Percentiles rank a stretch among this genome's conserved stretches.
phyloP scores from a whole-genome alignment of 257 asterid species.

The Gardenia jasminoides region DNA sequence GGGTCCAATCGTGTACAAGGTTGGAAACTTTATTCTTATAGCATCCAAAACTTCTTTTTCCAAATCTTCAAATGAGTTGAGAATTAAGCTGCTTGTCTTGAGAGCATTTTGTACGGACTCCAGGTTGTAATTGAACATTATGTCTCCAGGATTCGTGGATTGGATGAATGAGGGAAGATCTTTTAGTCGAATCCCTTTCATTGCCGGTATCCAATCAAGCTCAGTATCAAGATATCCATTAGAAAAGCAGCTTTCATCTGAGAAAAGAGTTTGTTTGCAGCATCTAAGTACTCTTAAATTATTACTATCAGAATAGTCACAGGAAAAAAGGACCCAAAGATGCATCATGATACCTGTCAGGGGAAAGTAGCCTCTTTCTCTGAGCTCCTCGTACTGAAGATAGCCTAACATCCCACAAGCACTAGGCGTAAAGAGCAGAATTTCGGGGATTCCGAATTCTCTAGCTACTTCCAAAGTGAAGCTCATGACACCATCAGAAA shows the following conservation, averaged over 20 bases:
- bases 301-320: background rate
- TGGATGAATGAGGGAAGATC: slow-evolving; percentile 41
- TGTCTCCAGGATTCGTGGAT: slow-evolving; percentile 27
- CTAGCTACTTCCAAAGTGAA: slow-evolving; percentile 29
- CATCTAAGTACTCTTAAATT: background rate
- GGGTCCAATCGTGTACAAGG: slow-evolving; percentile 44
- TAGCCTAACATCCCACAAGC: slow-evolving; percentile 34
- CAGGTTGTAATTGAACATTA: slow-evolving; percentile 38
- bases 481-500: slow-evolving; percentile 32
- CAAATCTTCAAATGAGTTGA: slow-evolving; percentile 40
- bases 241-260: slow-evolving; percentile 40
- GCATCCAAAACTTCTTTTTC: slow-evolving; percentile 34
- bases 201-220: slow-evolving; percentile 44
- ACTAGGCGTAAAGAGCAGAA: slow-evolving; percentile 27
- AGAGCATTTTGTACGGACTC: slow-evolving; percentile 24
- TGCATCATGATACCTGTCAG: slow-evolving; percentile 17
- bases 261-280: background rate
- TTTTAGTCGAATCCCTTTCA: slow-evolving; percentile 30
- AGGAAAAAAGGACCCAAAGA: background rate
- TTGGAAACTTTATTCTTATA: slow-evolving; percentile 26
- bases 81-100: slow-evolving; percentile 24
- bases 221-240: slow-evolving; percentile 45
- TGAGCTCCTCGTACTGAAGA: slow-evolving; percentile 25
- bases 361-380: slow-evolving; percentile 28
- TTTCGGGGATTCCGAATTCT: slow-evolving; percentile 25